Evolutionary conservation across 2,329 filamentous ascomycete genomes (phyloP), one percentile per base, ranked within the genome.

Genomic region (Juglanconis oblonga): DNA sequence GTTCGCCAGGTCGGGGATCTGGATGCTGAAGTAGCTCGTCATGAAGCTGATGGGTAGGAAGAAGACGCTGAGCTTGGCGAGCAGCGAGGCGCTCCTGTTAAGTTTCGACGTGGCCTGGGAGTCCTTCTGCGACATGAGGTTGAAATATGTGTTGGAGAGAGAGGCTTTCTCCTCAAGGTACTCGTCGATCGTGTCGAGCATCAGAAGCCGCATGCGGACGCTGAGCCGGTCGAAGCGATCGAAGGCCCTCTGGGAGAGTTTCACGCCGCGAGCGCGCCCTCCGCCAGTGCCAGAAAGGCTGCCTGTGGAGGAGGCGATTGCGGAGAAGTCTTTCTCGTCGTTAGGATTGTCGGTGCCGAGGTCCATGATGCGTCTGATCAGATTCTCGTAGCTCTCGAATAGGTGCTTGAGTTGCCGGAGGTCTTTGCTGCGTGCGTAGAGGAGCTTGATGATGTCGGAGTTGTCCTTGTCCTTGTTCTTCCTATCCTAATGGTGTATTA

Each of bases 1-100:
- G 7, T 71, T 70, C 52, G 82, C 78, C 9, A 87, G 74, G 4
- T 83, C 81, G 7, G 77, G 73, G 53, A 91, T 82, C 69, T 90
- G 82, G 1, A 87, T 81, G 5, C 85, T 87, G 71, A 91, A 92
- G 72, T 91, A 92, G 36, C 79, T 85, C 3, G 88, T 91, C 84
- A 92, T 87, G 52, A 92, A 80, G 65, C 83, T 88, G 62, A 92
- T 87, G 0, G 89, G 89, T 58, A 92, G 79, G 74, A 92, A 92
- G 55, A 92, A 77, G 45, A 92, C 89, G 11, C 87, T 90, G 5
- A 89, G 84, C 70, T 92, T 92, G 51, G 88, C 88, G 10, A 92
- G 78, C 5, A 92, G 76, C 4, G 91, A 85, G 3, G 89, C 90
- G 64, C 88, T 87, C 59, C 88, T 79, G 0, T 88, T 91, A 24